Evolutionary conservation across 2,329 filamentous ascomycete genomes (phyloP), one percentile per base, ranked within the genome.

Genomic region (Parasarocladium wereldwijsianum): DNA sequence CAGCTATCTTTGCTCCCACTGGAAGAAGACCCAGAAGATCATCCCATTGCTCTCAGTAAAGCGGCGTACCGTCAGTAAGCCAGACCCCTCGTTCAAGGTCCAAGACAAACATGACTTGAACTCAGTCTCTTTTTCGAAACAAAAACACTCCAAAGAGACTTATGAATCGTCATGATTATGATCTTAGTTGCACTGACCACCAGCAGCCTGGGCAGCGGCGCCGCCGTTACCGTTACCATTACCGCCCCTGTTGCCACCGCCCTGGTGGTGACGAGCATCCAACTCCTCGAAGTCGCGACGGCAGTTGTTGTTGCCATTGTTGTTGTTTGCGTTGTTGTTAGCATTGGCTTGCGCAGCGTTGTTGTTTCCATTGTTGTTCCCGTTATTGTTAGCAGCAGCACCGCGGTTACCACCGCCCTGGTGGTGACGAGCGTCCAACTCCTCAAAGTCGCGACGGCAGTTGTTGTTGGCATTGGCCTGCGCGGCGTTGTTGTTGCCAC

Each of bases 371-470:
- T 36, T 36, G 24, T 36, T 29, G 29, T 38, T 38, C 19, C 30
- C 32, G 14, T 32, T 36, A 27, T 34, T 37, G 32, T 38, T 37
- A 23, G 28, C 33, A 12, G 17, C 26, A 22, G 26, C 26, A 29
- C 4, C 18, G n/a, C 22, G 9, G 5, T 17, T 11, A 17, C 12
- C 24, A 17, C 11, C 24, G 8, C 11, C 24, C 6, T 40, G 35
- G 18, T 38, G 38, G 25, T 40, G 37, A n/a, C 37, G 38, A 13
- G 37, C 22, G 12, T 38, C 37, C 2, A 40, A 24, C 4, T 32
- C 33, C 11, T 14, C 16, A 12, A 30, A 18, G 12, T 20, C 26
- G n/a, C 23, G 18, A 5, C 20, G 4, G 14, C 21, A 15, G 8
- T 34, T 33, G 17, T 17, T n/a, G 19, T 32, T 17, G 19, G 20